Evolutionary conservation across 2,329 filamentous ascomycete species (phyloP), one percentile per base, ranked within the genome.

Genomic region (Colletotrichum sp.): DNA sequence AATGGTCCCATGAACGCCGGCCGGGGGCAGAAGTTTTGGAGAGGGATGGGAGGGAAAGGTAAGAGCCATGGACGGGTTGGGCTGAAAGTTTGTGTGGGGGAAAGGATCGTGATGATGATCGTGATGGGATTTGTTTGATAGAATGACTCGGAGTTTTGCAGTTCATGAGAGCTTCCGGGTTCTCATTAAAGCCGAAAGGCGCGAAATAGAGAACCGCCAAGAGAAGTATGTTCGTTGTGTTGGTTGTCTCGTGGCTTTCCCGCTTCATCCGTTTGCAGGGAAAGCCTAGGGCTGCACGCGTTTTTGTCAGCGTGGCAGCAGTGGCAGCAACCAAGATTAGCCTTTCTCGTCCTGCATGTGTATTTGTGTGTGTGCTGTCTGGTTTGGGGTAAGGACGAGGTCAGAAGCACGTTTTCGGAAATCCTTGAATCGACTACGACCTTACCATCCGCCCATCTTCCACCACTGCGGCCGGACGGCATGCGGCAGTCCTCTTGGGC

Each of bases 231-330:
- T 62, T 47, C 31, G 24, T 36, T 12, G 27, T 54, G 64, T 57
- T 67, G 33, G 54, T 47, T 47, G 51, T 65, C 70, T 72, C 38
- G 65, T 58, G 58, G 51, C 36, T 34, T 47, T 57, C 47, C 67
- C 68, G 55, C 68, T 58, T 71, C 67, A 47, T 63, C 71, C 71
- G 71, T 66, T 73, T 73, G 68, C 71, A 71, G 69, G 54, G 62
- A 43, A 59, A 15, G 70, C 31, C 47, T 8, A 27, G 34, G 62
- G 47, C 38, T 57, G 68, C 61, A 34, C 43, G 33, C 57, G 62
- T 57, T 62, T 71, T 67, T 73, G 68, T 71, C 68, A 73, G 68
- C 47, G 33, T 66, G 68, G 54, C 38, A 55, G 61, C 24, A 34
- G 57, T 51, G 43, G 43, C 43, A 59, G 57, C 57, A 33, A 21